These are phyloP conservation scores for Russula foetens DNA, from an alignment of 768 basidiomycete genomes.

Conservation along the genomic window DNA sequence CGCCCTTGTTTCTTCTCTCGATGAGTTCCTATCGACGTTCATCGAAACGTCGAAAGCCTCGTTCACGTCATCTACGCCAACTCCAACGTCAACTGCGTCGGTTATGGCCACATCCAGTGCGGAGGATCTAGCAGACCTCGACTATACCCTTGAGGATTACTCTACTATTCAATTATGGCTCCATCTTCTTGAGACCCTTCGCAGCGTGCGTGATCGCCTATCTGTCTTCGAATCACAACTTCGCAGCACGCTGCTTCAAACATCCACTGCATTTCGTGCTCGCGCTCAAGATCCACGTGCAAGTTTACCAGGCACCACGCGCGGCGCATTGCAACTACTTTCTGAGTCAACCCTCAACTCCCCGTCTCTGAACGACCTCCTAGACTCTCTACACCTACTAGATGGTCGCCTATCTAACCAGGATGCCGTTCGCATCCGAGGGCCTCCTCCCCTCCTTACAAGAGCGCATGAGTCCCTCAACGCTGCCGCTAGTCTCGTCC, in stretches of 20 bases:
- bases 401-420: constrained; percentile 21
- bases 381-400: constrained; percentile 46
- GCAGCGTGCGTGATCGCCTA: constrained; percentile 62
- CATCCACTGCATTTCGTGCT: constrained; percentile 51
- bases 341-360: constrained; percentile 83
- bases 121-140: constrained; percentile 63
- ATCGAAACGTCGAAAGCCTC: constrained; percentile 45
- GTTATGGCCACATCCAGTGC: constrained; percentile 23
- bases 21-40: constrained; percentile 63
- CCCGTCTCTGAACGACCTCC: constrained; percentile 55
- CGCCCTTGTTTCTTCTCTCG: constrained; percentile 67
- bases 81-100: constrained; percentile 26
- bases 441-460: constrained; percentile 37
- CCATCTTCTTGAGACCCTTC: constrained; percentile 76
- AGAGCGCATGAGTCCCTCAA: constrained; percentile 49
- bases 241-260: constrained; percentile 46
- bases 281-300: constrained; percentile 48
- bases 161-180: constrained; percentile 73
- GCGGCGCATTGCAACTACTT: constrained; percentile 65
- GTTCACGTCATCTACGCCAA: constrained; percentile 15
- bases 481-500: constrained; percentile 62
- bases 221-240: constrained; percentile 63
- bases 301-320: constrained; percentile 48
- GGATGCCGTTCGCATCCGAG: constrained; percentile 25
- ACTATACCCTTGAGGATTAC: constrained; percentile 90